phyloP scores from a whole-genome alignment of 164 flowering plant species.

The Stephania yunnanensis region DNA sequence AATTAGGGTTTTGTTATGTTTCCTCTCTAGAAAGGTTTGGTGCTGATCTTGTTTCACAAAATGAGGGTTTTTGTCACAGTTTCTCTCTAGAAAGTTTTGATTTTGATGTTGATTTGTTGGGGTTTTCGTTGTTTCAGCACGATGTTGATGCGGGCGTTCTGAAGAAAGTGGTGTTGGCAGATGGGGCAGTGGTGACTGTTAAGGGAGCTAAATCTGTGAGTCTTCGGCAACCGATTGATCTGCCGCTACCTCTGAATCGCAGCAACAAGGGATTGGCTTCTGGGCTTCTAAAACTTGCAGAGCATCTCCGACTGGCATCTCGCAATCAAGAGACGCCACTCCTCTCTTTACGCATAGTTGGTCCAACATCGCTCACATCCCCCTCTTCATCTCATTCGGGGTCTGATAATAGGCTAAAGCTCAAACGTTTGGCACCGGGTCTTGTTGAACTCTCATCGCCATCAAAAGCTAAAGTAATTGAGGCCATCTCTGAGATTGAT shows the following conservation, averaged over 20 bases:
- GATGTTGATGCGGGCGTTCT: slow-evolving; percentile 96
- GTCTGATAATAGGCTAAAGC: slow-evolving; percentile 55
- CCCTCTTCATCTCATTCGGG: slow-evolving; percentile 51
- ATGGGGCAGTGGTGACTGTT: slow-evolving; percentile 91
- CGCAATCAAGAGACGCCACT: slow-evolving; percentile 36
- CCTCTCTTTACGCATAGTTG: slow-evolving; percentile 63
- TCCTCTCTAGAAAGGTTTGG: too few species aligned
- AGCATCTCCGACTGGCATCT: slow-evolving; percentile 63
- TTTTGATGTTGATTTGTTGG: neutral
- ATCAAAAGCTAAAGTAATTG: slow-evolving; percentile 28
- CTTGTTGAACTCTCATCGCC: slow-evolving; percentile 78
- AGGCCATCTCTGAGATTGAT: slow-evolving; percentile 27
- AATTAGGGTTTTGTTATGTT: too few species aligned
- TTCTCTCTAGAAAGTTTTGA: neutral
- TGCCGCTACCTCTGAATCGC: slow-evolving; percentile 72
- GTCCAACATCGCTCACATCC: slow-evolving; percentile 67
- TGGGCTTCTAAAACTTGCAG: slow-evolving; percentile 59
- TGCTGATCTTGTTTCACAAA: too few species aligned
- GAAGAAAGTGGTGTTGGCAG: slow-evolving; percentile 81
- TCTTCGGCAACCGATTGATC: slow-evolving; percentile 78
- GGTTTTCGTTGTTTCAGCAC: slow-evolving; percentile 46
- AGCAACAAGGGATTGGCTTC: slow-evolving; percentile 59
- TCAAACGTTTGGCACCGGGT: slow-evolving; percentile 88
- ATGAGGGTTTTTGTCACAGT: neutral
- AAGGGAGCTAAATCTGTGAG: slow-evolving; percentile 95